Conservation (phyloP, 306 rosid genomes). For the Mucuna pruriens region DNA sequence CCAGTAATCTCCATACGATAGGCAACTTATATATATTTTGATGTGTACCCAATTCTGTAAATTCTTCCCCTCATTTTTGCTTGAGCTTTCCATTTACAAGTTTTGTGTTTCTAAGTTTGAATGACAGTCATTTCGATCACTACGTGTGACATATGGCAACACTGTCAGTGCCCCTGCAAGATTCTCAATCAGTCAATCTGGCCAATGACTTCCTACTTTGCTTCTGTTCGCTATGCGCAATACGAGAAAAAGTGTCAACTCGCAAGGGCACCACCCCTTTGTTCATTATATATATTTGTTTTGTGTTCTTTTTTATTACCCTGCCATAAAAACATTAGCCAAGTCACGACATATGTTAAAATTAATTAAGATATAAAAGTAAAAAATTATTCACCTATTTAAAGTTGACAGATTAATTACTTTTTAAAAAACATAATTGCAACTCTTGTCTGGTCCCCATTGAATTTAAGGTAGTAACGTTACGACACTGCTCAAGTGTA, state of each 20-base stretch:
- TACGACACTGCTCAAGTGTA: constrained; percentile 33
- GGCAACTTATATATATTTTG: neutral
- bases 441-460: constrained; percentile 39
- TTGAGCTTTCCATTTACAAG: constrained; percentile 3
- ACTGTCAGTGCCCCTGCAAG: neutral
- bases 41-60: neutral
- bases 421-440: neutral
- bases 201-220: constrained; percentile 26
- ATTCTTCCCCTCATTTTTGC: neutral
- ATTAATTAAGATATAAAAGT: neutral
- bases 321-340: constrained; percentile 30
- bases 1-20: neutral
- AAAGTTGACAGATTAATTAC: too few relatives aligned
- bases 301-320: constrained; percentile 24
- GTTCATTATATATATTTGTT: neutral
- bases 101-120: neutral
- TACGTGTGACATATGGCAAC: neutral
- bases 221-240: constrained; percentile 34
- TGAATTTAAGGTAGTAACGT: constrained; percentile 30
- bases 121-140: neutral
- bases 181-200: constrained; percentile 10
- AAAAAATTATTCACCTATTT: neutral
- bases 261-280: constrained; percentile 14
- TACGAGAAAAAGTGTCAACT: constrained; percentile 14
- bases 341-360: neutral